Evolutionary conservation across 495 filamentous ascomycete species (phyloP), one percentile per base, ranked within the genome.

Genomic region (Daldinia childiae): DNA sequence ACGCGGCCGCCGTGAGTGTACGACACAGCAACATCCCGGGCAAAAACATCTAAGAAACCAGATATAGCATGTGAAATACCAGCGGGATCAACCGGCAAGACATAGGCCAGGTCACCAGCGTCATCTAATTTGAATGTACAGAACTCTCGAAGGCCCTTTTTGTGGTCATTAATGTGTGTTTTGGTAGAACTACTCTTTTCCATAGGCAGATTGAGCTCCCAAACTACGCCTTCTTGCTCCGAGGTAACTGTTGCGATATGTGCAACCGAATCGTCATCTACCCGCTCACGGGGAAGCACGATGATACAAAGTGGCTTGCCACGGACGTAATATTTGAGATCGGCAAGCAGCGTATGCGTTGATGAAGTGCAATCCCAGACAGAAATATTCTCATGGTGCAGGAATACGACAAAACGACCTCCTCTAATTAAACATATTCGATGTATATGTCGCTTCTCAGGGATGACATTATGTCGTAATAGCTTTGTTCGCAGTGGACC

Each of bases 81-180:
- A 9, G 94, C 94, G 12, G 94, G 93, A 77, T 98, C 95, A 51
- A 97, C 93, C 2, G 95, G 93, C 7, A 97, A 81, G 4, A 97
- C 90, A 72, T 95, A 95, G 12, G 89, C 87, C 19, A 97, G 79
- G 63, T 94, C 91, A 62, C 93, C 91, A 8, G 88, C 84, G 30
- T 90, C 79, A 1, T 90, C 88, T 12, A 97, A 83, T 39, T 88
- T 81, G 79, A 97, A 96, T 12, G 77, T 82, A 76, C 89, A 90
- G 58, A 93, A 93, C 59, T 94, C 86, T 32, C 81, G 79, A 21
- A 97, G 80, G 12, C 78, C 79, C 6, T 76, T 68, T 51, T 76
- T 71, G 48, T 81, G 68, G 1, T 76, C 80, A 57, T 82, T 81
- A 26, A 75, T 61, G 73, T 69, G 64, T 64, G 27, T 39, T 58